Base-by-base conservation (phyloP, 2,329 filamentous ascomycete genomes). In the Microdochium bolleyi region DNA sequence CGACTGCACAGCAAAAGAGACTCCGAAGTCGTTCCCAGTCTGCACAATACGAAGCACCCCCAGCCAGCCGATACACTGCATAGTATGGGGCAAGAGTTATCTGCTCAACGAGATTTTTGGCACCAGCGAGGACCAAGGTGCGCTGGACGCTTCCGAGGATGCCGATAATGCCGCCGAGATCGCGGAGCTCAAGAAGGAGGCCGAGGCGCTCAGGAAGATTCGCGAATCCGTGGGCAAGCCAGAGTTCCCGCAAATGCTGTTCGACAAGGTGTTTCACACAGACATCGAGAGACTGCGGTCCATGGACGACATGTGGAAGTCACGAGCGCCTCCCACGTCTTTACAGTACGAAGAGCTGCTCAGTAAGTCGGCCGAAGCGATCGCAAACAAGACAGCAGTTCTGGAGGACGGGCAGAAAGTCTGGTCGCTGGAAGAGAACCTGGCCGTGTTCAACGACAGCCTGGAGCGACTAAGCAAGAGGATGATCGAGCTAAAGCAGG, bases 21-120 rank as follows among this genome's bases (percentile, higher is more conserved):
- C 87, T 1, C 92, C 92, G 5, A 97, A 96, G 67, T 88, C 87
- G 1, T 97, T 95, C 64, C 92, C 94, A 1, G 92, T 97, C 44
- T 99, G 94, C 73, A 99, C 94, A 1, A 97, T 99, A 62, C 84
- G 94, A 67, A 96, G 90, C 68, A 99, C 92, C 0, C 94, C 94
- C 0, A 95, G 88, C 58, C 92, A 97, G 63, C 89, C 92, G 1
- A 97, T 99, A 46, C 94, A 99, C 71, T 97, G 94, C 73, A 99
- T 99, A 56, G 92, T 99, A 2, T 99, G 94, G 94, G 92, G 83
- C 21, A 99, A 97, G 73, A 96, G 91, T 67, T 99, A 97, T 67
- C 78, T 99, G 9, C 81, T 99, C 55, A 94, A 90, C 59, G 94
- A 99, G 68, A 84, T 99, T 8, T 99, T 96, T 61, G 94, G 94